phyloP scores from a whole-genome alignment of 2,329 filamentous ascomycete species.

The Sporothrix luriei region DNA sequence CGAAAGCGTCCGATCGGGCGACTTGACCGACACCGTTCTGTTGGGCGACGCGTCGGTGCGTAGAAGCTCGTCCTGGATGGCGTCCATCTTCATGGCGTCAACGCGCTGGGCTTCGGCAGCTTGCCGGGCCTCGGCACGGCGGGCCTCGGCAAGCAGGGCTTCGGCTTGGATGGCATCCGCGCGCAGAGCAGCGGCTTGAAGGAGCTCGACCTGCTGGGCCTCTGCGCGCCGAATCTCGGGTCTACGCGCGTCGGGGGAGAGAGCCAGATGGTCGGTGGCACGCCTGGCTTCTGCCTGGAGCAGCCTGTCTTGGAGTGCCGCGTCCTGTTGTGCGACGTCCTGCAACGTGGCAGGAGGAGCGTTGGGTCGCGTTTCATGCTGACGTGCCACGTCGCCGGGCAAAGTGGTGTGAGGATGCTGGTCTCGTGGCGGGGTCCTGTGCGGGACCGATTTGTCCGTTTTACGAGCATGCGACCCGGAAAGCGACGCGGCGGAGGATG shows the following conservation, averaged over 20 bases:
- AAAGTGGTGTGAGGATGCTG: neutral
- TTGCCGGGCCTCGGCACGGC: constrained; percentile 12
- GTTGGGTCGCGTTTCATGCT: neutral
- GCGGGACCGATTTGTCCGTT: neutral
- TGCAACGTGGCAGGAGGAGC: constrained; percentile 8
- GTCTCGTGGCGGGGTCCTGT: neutral
- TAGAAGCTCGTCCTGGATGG: neutral
- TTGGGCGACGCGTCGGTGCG: neutral
- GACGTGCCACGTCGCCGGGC: constrained; percentile 1
- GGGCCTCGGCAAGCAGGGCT: constrained; percentile 7
- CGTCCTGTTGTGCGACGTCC: constrained; percentile 19
- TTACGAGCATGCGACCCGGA: neutral
- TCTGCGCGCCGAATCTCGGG: constrained; percentile 1
- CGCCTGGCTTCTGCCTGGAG: constrained; percentile 7
- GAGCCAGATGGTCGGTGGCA: neutral
- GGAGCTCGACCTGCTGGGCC: neutral
- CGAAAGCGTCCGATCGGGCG: neutral
- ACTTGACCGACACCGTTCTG: neutral
- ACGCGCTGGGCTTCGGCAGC: neutral
- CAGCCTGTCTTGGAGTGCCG: neutral
- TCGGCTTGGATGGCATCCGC: constrained; percentile 5
- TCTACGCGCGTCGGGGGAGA: neutral
- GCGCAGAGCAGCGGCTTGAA: neutral
- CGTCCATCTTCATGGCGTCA: constrained; percentile 15
- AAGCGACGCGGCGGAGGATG: neutral